A percentile compares a stretch with the other conserved stretches of the same genome.
Conservation (phyloP, 208 protist species). For the Lotmaria passim region DNA sequence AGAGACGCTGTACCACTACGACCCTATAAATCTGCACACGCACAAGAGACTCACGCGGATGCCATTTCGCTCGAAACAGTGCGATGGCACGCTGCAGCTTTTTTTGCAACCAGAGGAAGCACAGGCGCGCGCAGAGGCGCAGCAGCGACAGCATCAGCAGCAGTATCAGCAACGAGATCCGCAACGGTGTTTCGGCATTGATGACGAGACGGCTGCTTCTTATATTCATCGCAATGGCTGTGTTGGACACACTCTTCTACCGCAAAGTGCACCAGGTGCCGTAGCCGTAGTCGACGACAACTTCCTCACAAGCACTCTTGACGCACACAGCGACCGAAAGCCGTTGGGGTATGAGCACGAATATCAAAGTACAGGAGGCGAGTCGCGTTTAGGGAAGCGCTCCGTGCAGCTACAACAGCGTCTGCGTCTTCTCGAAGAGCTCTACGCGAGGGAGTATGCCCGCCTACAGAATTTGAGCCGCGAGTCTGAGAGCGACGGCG, state of each 20-base stretch:
- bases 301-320: no score
- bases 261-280: no score
- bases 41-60: conserved; percentile 25
- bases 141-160: not conserved
- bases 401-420: not conserved
- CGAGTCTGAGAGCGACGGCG: not conserved
- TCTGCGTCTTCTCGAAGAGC: conserved; percentile 1
- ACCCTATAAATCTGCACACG: conserved; percentile 17
- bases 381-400: not conserved
- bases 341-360: not conserved
- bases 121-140: conserved; percentile 1
- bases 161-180: not conserved
- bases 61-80: conserved; percentile 22
- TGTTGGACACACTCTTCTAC: no score
- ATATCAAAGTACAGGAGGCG: no score
- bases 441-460: conserved; percentile 4
- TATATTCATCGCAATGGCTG: no score
- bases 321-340: not conserved
- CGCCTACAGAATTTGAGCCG: not conserved
- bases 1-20: conserved; percentile 27
- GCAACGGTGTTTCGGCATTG: not conserved
- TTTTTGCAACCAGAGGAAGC: conserved; percentile 30
- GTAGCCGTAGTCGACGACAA: no score
- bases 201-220: not conserved
- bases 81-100: conserved; percentile 22